Conservation (phyloP, 768 basidiomycete species). For the Tylopilus rubrobrunneus region DNA sequence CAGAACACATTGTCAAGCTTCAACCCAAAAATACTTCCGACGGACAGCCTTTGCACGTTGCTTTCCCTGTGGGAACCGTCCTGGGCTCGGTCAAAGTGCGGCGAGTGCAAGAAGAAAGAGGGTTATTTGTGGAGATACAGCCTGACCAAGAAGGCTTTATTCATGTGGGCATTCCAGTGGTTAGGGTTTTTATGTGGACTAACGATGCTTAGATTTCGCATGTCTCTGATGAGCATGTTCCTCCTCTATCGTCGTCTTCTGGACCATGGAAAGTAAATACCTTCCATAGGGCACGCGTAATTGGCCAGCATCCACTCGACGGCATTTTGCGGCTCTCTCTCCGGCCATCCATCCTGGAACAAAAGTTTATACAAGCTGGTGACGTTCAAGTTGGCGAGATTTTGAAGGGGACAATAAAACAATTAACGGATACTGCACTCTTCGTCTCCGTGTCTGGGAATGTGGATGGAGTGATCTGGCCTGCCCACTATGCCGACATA, state of each 20-base stretch:
- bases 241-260: conserved; percentile 62
- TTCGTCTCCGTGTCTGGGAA: conserved; percentile 85
- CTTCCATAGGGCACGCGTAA: conserved; percentile 80
- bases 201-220: conserved; percentile 75
- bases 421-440: conserved; percentile 71
- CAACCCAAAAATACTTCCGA: conserved; percentile 34
- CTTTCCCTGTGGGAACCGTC: conserved; percentile 70
- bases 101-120: conserved; percentile 77
- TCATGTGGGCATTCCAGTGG: conserved; percentile 58
- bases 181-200: background rate
- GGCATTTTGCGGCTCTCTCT: conserved; percentile 86
- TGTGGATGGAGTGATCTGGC: conserved; percentile 92
- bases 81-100: conserved; percentile 71
- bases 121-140: conserved; percentile 66
- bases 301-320: conserved; percentile 81
- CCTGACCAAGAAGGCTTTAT: conserved; percentile 73
- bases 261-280: conserved; percentile 81
- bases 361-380: conserved; percentile 77
- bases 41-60: conserved; percentile 41
- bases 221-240: conserved; percentile 85
- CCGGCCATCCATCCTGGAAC: conserved; percentile 76
- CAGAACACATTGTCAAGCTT: conserved; percentile 66
- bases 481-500: conserved; percentile 94
- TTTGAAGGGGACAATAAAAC: conserved; percentile 85
- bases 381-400: conserved; percentile 85